Percentiles rank a stretch among this genome's conserved stretches.
These are phyloP conservation scores for Ganoderma resinaceum DNA, from an alignment of 1,284 basidiomycete species.

Conservation along the genomic window DNA sequence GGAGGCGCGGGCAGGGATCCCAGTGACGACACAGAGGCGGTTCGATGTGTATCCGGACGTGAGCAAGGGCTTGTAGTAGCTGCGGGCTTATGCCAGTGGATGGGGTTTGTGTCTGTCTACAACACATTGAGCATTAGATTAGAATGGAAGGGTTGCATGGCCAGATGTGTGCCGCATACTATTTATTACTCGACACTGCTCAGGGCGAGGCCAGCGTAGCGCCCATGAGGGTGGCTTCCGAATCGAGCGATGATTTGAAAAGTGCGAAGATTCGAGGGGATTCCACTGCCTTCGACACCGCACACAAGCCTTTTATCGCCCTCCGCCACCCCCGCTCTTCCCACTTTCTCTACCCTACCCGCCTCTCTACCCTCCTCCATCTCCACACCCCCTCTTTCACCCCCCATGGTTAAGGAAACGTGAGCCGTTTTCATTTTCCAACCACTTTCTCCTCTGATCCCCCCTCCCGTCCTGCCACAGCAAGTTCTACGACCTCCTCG, in stretches of 20 bases:
- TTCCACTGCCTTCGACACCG: conserved; percentile 45
- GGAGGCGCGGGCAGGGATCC: conserved; percentile 82
- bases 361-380: conserved; percentile 29
- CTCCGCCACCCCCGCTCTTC: conserved; percentile 27
- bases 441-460: conserved; percentile 1
- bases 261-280: conserved; percentile 43
- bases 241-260: conserved; percentile 8
- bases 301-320: conserved; percentile 31
- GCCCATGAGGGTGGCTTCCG: conserved; percentile 7
- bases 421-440: conserved; percentile 36
- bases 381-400: conserved; percentile 8
- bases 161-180: too few species aligned
- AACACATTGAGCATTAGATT: neutral
- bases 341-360: conserved; percentile 29
- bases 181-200: too few species aligned
- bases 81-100: neutral
- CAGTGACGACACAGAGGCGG: conserved; percentile 87
- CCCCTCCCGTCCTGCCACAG: conserved; percentile 45
- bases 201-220: neutral
- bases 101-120: neutral
- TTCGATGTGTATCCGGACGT: conserved; percentile 94
- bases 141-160: neutral
- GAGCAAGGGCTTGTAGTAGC: conserved; percentile 38
- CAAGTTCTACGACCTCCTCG: conserved; percentile 91
- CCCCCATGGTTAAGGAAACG: conserved; percentile 71